These are phyloP conservation scores for Diaporthe vexans DNA, from an alignment of 2,329 filamentous ascomycete genomes.

Conservation along the genomic window DNA sequence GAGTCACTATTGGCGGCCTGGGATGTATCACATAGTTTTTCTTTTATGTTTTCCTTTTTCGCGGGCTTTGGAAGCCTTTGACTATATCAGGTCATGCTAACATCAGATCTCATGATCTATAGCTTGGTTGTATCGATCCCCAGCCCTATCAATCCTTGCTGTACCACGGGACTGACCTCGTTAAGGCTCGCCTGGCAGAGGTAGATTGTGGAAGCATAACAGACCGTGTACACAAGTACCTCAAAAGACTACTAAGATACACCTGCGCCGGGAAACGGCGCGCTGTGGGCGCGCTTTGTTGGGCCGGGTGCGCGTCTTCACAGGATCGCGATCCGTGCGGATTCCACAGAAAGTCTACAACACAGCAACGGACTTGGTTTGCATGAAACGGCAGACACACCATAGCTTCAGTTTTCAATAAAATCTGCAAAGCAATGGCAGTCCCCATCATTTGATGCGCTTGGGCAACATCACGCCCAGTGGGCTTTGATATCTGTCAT, in stretches of 20 bases:
- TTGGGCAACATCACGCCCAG: neutral
- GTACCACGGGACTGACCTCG: neutral
- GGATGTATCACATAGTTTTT: neutral
- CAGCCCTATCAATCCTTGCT: neutral
- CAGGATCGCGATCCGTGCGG: neutral
- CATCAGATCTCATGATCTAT: neutral
- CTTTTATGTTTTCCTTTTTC: neutral
- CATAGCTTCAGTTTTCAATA: neutral
- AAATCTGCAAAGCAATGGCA: neutral
- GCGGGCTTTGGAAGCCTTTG: neutral
- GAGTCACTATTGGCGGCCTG: neutral
- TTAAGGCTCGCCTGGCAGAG: neutral
- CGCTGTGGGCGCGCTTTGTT: neutral
- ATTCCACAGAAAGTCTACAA: neutral
- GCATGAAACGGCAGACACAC: neutral
- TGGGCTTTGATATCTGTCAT: neutral
- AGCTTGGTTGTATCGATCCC: neutral
- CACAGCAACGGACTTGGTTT: neutral
- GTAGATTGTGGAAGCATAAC: neutral
- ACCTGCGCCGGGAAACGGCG: neutral
- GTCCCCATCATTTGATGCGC: neutral
- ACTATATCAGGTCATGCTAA: conserved; percentile 11
- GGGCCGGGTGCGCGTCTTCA: neutral
- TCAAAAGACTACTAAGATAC: neutral
- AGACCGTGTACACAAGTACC: neutral